Percentiles rank a stretch among this genome's conserved stretches.
Conservation (phyloP, 2,329 filamentous ascomycete species). For the Botrytis pseudocinerea region DNA sequence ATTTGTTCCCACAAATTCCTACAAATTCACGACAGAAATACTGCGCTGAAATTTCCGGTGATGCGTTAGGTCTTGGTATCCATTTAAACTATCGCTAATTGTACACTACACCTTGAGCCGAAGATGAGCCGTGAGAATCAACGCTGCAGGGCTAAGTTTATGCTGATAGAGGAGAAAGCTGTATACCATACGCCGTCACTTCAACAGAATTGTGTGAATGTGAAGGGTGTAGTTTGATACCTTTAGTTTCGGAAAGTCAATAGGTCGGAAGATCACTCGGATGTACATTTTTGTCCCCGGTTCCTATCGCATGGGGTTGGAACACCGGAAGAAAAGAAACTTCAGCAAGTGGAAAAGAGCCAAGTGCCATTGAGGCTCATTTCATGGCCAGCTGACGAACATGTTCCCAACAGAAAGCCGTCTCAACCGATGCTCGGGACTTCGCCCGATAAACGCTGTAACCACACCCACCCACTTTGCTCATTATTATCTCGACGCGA, state of each 20-base stretch:
- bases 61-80: not conserved
- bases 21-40: not conserved
- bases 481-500: not conserved
- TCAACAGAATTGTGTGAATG: not conserved
- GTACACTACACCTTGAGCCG: not conserved
- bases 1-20: not conserved
- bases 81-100: not conserved
- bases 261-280: not conserved
- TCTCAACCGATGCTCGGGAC: not conserved
- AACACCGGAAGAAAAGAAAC: not conserved
- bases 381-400: too few species aligned
- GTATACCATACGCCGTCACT: too few species aligned
- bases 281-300: not conserved
- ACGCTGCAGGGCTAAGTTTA: not conserved
- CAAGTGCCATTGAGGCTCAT: not conserved
- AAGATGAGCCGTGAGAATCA: not conserved
- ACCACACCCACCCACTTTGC: not conserved
- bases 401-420: not conserved
- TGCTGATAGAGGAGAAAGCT: too few species aligned
- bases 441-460: not conserved
- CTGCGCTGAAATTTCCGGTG: not conserved
- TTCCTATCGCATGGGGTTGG: not conserved
- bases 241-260: not conserved
- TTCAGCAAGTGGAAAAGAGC: not conserved
- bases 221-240: accelerated